phyloP scores from a whole-genome alignment of 208 protist species.

The Blastocrithidia nonstop region DNA sequence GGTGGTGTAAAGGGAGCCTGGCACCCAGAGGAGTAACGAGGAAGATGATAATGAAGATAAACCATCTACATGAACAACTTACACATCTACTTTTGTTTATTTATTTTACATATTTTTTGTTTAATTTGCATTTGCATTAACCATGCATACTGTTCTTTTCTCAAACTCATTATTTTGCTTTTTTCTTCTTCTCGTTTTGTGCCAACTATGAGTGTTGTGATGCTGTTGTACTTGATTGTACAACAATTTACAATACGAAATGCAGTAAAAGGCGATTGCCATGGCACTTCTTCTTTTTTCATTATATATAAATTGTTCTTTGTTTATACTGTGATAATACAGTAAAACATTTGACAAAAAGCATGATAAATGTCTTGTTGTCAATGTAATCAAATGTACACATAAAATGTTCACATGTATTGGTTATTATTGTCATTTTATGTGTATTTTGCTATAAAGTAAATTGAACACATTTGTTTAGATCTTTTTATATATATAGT shows the following conservation, averaged over 20 bases:
- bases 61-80: neutral
- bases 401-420: neutral
- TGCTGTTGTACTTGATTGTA: no score
- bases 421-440: neutral
- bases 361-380: no score
- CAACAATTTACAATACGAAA: no score
- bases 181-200: neutral
- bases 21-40: conserved; percentile 73
- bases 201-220: no score
- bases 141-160: neutral
- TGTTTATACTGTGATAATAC: no score
- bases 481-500: neutral
- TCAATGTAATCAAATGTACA: neutral
- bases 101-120: conserved; percentile 2
- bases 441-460: conserved; percentile 2
- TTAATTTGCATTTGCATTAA: neutral
- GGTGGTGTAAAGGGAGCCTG: conserved; percentile 77
- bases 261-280: no score
- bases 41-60: neutral
- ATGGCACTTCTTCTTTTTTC: no score
- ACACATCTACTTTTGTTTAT: conserved; percentile 4
- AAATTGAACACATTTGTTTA: neutral
- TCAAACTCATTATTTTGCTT: neutral
- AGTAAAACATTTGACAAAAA: no score
- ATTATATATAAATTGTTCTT: no score